Evolutionary conservation across 352 stramenopile species (phyloP), one percentile per base, ranked within the genome.

Genomic region (Aphanomyces euteiches): DNA sequence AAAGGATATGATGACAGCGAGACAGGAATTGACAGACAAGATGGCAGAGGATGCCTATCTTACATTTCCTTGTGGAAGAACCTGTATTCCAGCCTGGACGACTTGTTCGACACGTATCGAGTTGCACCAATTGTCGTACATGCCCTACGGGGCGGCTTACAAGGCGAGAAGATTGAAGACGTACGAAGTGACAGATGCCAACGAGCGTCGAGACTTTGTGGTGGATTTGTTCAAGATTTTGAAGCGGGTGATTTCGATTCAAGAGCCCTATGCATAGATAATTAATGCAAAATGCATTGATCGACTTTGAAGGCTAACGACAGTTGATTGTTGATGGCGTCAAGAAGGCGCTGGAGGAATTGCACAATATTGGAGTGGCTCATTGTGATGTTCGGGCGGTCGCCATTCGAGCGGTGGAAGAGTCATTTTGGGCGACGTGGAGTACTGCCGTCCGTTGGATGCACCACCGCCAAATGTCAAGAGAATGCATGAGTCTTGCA

Each of bases 391-490:
- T 50, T 50, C 43, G 43, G 17, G 43, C 43, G 17, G 43, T 2
- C 43, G 2, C 43, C 43, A 0, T 12, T n/a, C 2, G 10, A n/a
- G 17, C 43, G 17, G 2, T 50, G 2, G 17, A 50, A 50, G 43
- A 50, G 10, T 50, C 10, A 50, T 50, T 3, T 50, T 50, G 43
- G 43, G 43, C 43, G 43, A 50, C 17, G 1, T 58, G 50, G 50
- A 58, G 17, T 58, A 58, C 50, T 58, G 50, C 50, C 50, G 50
- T 12, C 7, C 7, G 17, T 19, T 58, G 50, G 50, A 58, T 19
- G 50, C 50, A 58, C 7, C 50, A 12, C 50, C 50, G 36, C 50
- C 50, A 58, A 58, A 58, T 36, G 21, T 58, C 50, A 58, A 58
- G 17, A 1, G 50, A 12, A 12, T 58, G 19, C 50, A 36, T 28